phyloP scores from a whole-genome alignment of 805 yeast genomes.

The Lipomyces chichibuensis region DNA sequence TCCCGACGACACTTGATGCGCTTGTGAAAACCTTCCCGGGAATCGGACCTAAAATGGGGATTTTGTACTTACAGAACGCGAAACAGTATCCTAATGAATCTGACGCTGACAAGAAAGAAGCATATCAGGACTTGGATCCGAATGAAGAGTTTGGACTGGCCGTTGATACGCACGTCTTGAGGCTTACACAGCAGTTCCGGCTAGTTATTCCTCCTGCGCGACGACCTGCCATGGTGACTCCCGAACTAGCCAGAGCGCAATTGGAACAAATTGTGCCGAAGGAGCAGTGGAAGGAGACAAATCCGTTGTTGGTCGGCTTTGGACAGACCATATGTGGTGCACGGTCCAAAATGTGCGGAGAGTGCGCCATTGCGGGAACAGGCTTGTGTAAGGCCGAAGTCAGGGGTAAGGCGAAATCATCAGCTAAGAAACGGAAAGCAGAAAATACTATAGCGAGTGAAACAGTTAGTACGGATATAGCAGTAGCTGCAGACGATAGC shows the following conservation, averaged over 20 bases:
- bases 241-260: conserved; percentile 72
- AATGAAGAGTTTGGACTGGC: conserved; percentile 67
- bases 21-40: conserved; percentile 72
- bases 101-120: neutral
- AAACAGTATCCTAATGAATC: conserved; percentile 19
- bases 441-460: neutral
- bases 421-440: conserved; percentile 1
- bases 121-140: neutral
- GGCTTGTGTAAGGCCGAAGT: conserved; percentile 59
- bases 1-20: conserved; percentile 71
- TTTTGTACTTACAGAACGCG: conserved; percentile 74
- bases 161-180: conserved; percentile 87
- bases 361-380: conserved; percentile 59
- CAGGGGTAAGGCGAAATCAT: neutral
- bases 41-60: conserved; percentile 96
- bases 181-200: conserved; percentile 44
- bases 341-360: conserved; percentile 65
- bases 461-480: neutral
- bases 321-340: conserved; percentile 82
- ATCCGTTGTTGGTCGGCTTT: conserved; percentile 87
- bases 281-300: conserved; percentile 79
- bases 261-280: conserved; percentile 75
- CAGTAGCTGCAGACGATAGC: neutral
- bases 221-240: conserved; percentile 51
- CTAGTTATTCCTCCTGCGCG: conserved; percentile 16